These are phyloP conservation scores for Pichia heedii DNA, from an alignment of 805 yeast species.

Conservation along the genomic window DNA sequence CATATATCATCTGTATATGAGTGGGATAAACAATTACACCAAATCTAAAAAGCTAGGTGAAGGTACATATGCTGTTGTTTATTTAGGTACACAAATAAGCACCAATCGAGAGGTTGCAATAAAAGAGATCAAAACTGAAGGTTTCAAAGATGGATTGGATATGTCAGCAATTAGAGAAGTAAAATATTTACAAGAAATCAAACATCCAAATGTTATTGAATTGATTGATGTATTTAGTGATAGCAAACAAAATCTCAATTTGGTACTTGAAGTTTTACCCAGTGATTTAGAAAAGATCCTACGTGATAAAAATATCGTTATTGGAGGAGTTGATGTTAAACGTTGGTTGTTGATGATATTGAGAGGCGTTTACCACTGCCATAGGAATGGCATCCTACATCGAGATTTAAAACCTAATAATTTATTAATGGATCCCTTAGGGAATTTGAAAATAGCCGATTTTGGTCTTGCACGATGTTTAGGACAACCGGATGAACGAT, in stretches of 20 bases:
- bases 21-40: constrained; percentile 22
- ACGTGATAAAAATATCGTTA: constrained; percentile 66
- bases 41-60: constrained; percentile 89
- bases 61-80: constrained; percentile 98
- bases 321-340: constrained; percentile 80
- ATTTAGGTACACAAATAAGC: constrained; percentile 59
- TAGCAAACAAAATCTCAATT: constrained; percentile 53
- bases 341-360: constrained; percentile 92
- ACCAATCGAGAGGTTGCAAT: constrained; percentile 68
- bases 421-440: constrained; percentile 75
- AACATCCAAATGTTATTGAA: constrained; percentile 75
- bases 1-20: too few relatives aligned
- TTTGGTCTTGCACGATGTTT: constrained; percentile 88
- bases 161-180: constrained; percentile 96
- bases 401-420: constrained; percentile 93
- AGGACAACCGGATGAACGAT: constrained; percentile 64
- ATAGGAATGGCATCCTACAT: constrained; percentile 81
- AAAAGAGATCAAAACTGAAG: constrained; percentile 90
- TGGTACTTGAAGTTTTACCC: constrained; percentile 90
- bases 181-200: constrained; percentile 75
- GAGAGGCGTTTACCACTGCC: constrained; percentile 93
- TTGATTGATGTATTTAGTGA: constrained; percentile 77
- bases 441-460: constrained; percentile 91
- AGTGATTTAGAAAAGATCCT: constrained; percentile 86
- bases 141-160: constrained; percentile 92